Evolutionary conservation across 306 rosid genomes (phyloP), one percentile per base, ranked within the genome.

Genomic region (Morella rubra): DNA sequence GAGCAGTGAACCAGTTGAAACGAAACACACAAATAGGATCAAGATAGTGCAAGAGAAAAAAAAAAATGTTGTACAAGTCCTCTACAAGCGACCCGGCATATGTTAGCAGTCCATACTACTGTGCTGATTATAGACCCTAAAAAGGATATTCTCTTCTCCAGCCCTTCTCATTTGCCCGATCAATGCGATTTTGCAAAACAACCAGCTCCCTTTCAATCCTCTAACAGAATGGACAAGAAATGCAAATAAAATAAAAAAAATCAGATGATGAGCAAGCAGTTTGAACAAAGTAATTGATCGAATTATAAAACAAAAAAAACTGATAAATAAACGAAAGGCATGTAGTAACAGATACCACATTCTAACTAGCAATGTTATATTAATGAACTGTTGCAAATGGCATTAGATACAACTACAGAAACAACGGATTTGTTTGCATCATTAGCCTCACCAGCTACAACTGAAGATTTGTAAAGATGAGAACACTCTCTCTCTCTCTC

Each of bases 131-230:
- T 56, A 56, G 20, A 20, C 13, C 37, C 64, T 19, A 9, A 14
- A 6, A 83, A 88, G 98, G 98, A 93, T 93, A 93, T 93, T 91
- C 89, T 88, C 86, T 89, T 81, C 97, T 88, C 97, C 96, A 82
- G 52, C 98, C 98, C 85, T 90, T 93, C 85, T 91, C 98, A 81
- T 91, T 91, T 69, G 98, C 97, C 77, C 56, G 87, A 78, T 89
- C 93, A 75, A 91, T 93, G 46, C 87, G 89, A 58, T 76, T 88
- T 77, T 85, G 93, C 78, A 93, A 71, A 66, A 83, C 53, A 37
- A 78, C 71, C 85, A 93, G 70, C 70, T 64, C 70, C 8, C 70
- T 64, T 40, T 64, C 49, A 64, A 64, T 64, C 46, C 70, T 14
- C 70, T 64, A 16, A 16, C 15, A 64, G 41, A 16, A 40, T 61